Base-by-base conservation (phyloP, 139 green algal genomes). In the Chlorella sp. region DNA sequence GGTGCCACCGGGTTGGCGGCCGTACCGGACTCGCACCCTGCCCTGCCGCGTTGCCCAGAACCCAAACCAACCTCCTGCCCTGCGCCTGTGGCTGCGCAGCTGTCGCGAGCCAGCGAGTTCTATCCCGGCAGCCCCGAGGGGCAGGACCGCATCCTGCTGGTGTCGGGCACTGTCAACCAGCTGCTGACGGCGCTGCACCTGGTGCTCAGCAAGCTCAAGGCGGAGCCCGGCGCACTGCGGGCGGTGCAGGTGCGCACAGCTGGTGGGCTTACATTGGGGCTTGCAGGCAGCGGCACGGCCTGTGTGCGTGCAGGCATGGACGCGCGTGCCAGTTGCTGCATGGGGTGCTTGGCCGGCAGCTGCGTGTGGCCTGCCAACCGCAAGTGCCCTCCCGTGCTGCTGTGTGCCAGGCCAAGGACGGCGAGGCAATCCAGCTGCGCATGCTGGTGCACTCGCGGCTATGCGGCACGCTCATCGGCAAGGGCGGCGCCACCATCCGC, bases 401-500 rank as follows among this genome's bases (percentile, higher is more conserved):
- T 55, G 34, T 4, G 67, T 13, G 18, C 34, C 74, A 65, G 44
- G 74, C 72, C 62, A 76, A 67, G 44, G 81, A 90, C 20, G 80
- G 78, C 32, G 56, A 70, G 39, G 32, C 65, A 23, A 57, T 85
- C 69, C 74, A 92, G 73, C 69, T 95, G 38, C 87, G 92, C 26
- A 87, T 98, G 47, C 85, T 98, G 63, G 92, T 98, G 78, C 95
- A 95, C 44, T 88, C 92, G 74, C 78, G 76, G 18, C 82, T 95
- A 21, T 98, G 95, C 81, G 95, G 95, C 36, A 91, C 85, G 21
- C 91, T 98, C 75, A 97, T 98, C 76, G 95, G 95, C 55, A 94
- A 94, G 82, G 91, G 90, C 34, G 95, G 95, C 51, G 88, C 92
- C 36, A 98, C 92, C 41, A 97, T 98, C 69, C 82, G 90, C 25